Evolutionary conservation across 805 yeast genomes (phyloP), one percentile per base, ranked within the genome.

Genomic region (Pichia cephalocereana): DNA sequence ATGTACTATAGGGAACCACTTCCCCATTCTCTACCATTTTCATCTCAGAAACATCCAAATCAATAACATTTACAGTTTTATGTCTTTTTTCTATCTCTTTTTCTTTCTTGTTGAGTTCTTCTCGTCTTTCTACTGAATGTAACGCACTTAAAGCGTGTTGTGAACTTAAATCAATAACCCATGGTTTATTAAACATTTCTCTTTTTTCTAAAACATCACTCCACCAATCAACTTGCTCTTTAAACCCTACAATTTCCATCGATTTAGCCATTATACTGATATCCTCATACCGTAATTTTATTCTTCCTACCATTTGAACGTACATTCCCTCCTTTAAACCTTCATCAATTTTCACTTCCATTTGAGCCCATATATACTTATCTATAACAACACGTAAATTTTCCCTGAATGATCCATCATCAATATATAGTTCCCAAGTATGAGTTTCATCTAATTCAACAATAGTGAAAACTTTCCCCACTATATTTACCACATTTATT

Each of bases 401-500:
- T 8, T n/a, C 31, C 30, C 11, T 48, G 18, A 4, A 14, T 4
- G 51, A 44, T 7, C 55, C 53, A 36, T 52, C 55, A 38, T 46
- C 50, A 10, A 50, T 28, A 8, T 4, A 6, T 2, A 44, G 40
- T 32, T 26, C 17, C 27, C 40, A 41, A 8, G 9, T 6, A 3
- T 9, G 19, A 5, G 9, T 27, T 15, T 34, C 37, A 19, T 44
- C 49, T 9, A 38, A 34, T 39, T 14, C 17, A 5, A 15, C 26
- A 6, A 17, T 12, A 4, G 27, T 8, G 23, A 46, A 18, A 2
- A 52, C 38, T 17, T 45, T 43, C 0, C 79, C 81, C 36, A 60
- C 43, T 0, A 76, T 48, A 14, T 54, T 52, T 0, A 76, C 54
- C 19, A 54, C 54, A 18, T 57, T 52, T 2, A 75, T 44, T 0